Conservation (phyloP, 108 stramenopile species). For the Conticribra guillardii region DNA sequence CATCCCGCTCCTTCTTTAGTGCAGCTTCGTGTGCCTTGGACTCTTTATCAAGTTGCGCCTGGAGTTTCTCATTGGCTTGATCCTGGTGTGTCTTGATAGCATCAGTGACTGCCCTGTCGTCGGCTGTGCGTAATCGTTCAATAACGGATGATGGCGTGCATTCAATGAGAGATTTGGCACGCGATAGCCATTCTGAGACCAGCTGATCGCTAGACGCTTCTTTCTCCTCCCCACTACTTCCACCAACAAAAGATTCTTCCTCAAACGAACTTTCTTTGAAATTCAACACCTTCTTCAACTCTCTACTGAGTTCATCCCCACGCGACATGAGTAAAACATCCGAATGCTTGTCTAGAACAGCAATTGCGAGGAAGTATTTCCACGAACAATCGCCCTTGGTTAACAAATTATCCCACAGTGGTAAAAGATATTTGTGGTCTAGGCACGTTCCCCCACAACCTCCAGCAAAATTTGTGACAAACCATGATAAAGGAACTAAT, state of each 20-base stretch:
- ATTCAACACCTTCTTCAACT: slow-evolving; percentile 58
- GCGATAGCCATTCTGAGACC: slow-evolving; percentile 62
- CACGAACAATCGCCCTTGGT: slow-evolving; percentile 61
- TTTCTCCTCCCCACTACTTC: slow-evolving; percentile 25
- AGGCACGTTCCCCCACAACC: slow-evolving; percentile 55
- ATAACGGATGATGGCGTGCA: slow-evolving; percentile 72
- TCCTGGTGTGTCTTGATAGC: slow-evolving; percentile 57
- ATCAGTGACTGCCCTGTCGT: slow-evolving; percentile 68
- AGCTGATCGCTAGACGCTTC: slow-evolving; percentile 28
- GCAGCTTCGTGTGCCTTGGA: slow-evolving; percentile 59
- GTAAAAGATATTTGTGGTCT: slow-evolving; percentile 51
- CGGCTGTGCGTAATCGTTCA: slow-evolving; percentile 54
- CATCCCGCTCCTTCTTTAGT: slow-evolving; percentile 63
- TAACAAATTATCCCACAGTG: slow-evolving; percentile 69
- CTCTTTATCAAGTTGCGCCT: slow-evolving; percentile 52
- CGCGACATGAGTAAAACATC: slow-evolving; percentile 71
- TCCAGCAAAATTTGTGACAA: slow-evolving; percentile 72
- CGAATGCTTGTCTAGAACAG: slow-evolving; percentile 71
- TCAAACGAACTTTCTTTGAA: slow-evolving; percentile 43
- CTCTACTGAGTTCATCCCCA: slow-evolving; percentile 62
- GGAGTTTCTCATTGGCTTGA: slow-evolving; percentile 56
- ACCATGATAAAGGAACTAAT: slow-evolving; percentile 60
- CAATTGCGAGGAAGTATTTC: slow-evolving; percentile 79
- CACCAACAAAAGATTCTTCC: slow-evolving; percentile 39
- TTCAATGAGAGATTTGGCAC: slow-evolving; percentile 57